phyloP scores from a whole-genome alignment of 2,329 filamentous ascomycete genomes.

The Canariomyces notabilis region DNA sequence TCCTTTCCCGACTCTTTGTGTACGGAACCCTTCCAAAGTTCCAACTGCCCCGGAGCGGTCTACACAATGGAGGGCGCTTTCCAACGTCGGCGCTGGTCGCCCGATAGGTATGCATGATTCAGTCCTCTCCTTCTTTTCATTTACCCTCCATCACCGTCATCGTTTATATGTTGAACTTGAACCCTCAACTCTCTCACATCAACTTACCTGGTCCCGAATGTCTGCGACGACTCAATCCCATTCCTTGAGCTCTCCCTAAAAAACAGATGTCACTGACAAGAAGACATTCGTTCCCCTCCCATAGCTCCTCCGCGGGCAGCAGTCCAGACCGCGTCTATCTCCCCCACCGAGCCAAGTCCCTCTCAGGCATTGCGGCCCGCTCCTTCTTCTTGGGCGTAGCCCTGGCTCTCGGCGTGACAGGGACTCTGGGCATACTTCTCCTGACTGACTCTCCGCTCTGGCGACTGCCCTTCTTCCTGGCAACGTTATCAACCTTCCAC shows the following conservation, averaged over 20 bases:
- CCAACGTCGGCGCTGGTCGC: slow-evolving; percentile 16
- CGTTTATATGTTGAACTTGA: too few relatives aligned
- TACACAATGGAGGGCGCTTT: slow-evolving; percentile 16
- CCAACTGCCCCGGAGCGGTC: background rate
- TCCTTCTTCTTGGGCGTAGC: slow-evolving; percentile 50
- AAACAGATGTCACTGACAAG: too few relatives aligned
- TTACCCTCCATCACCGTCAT: background rate
- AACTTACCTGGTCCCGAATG: too few relatives aligned
- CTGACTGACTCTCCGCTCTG: slow-evolving; percentile 46
- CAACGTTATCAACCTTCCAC: slow-evolving; percentile 74
- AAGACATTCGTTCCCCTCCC: too few relatives aligned
- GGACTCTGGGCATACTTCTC: slow-evolving; percentile 31
- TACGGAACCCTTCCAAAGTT: background rate
- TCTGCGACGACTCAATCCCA: too few relatives aligned
- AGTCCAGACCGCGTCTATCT: slow-evolving; percentile 32
- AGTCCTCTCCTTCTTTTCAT: background rate
- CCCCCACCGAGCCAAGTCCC: slow-evolving; percentile 49
- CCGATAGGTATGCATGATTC: slow-evolving; percentile 10
- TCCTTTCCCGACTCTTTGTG: slow-evolving; percentile 6
- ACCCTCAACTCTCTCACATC: too few relatives aligned
- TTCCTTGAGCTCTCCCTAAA: too few relatives aligned
- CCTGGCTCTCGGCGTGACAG: slow-evolving; percentile 34
- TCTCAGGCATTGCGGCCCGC: slow-evolving; percentile 54
- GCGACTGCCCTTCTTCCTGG: slow-evolving; percentile 63
- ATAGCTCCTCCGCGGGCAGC: slow-evolving; percentile 18